Base-by-base conservation (phyloP, 1,139 yeast genomes). In the Yamadazyma blattariae region DNA sequence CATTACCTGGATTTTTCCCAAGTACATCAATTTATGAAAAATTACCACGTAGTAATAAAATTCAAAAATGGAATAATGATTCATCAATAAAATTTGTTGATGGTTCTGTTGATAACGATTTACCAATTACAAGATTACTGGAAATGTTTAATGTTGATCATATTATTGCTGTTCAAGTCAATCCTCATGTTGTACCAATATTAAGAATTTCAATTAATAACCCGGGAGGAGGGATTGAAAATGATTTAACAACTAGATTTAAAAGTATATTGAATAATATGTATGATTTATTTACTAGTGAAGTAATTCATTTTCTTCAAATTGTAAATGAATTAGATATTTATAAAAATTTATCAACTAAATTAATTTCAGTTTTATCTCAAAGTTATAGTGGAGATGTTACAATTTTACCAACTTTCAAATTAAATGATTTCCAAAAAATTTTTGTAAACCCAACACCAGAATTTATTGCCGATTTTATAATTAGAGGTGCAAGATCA, bases 121-220 rank as follows among this genome's bases (percentile, higher is more conserved):
- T 92, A 34, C 99, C 99, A 2, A 82, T 89, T 21, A 74, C 95
- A 1, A 73, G 97, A 48, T 67, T 92, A 14, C 85, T 95, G 32
- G 98, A 92, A 57, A 86, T 92, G 90, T 94, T 92, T 56, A 92
- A 92, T 52, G 96, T 92, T 25, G 95, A 92, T 55, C 97, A 94
- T 56, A 90, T 92, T 41, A 87, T 92, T 52, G 97, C 96, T 0
- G 90, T 96, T 36, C 97, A 94, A 59, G 98, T 92, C 1, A 88
- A 94, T 51, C 96, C 97, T 0, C 98, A 92, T 55, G 95, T 92
- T 22, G 90, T 86, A 2, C 97, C 98, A 2, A 74, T 92, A 33
- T 66, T 92, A 45, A 79, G 79, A 45, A 62, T 79, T 19, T 79
- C 90, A 0, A 71, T 80, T 1, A 71, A 84, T 36, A 77, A 79